Base-by-base conservation (phyloP, 306 rosid genomes). In the Ormosia semicastrata region DNA sequence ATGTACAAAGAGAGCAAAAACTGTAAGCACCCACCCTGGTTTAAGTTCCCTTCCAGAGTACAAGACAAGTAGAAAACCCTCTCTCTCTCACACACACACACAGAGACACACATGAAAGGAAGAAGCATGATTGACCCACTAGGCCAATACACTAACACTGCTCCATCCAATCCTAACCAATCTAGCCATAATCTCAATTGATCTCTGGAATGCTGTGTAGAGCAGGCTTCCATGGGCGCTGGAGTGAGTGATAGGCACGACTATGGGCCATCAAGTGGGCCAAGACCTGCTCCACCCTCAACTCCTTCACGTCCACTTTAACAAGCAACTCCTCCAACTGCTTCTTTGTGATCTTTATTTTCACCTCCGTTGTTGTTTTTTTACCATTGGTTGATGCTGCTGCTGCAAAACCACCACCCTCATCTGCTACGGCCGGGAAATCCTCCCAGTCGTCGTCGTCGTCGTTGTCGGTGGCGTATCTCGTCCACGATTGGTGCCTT, bases 321-420 rank as follows among this genome's bases (percentile, higher is more conserved):
- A 90, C 89, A 14, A 92, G 56, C 78, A 92, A 80, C 73, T 85
- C 88, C 73, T 89, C 87, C 78, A 92, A 18, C 60, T 92, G 90
- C 69, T 88, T 94, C 97, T 88, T 94, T 29, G 95, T 86, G 39
- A 94, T 94, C 90, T 89, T 94, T 68, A 94, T 87, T 89, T 94
- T 94, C 72, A 94, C 87, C 86, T 85, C 92, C 9, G 46, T 6
- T 63, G 1, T 17, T 15, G 6, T 56, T 14, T 6, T 10, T 33
- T 33, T 17, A 10, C 4, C 41, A 37, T 12, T 63, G 43, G 17
- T 63, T 34, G 68, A 34, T 63, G 68, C 13, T 30, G 59, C 8
- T 8, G 66, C 0, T 33, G 17, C 15, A 6, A 30, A 75, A 39
- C 4, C 13, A 62, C 44, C 15, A 65, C 3, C 41, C 8, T 14